Conservation (phyloP, 768 basidiomycete species). For the Myochromella boudieri region DNA sequence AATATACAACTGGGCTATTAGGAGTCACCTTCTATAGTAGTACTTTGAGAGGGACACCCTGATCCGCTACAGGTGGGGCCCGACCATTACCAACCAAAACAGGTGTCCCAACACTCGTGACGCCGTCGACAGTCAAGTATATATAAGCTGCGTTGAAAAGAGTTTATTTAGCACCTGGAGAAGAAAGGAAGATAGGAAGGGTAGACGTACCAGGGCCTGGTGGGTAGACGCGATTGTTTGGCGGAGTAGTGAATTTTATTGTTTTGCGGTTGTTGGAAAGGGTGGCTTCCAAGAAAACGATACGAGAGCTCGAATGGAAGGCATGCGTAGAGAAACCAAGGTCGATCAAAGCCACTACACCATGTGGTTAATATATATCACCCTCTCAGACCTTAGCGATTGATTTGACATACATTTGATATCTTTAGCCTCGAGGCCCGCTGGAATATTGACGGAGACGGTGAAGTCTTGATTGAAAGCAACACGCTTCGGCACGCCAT, state of each 20-base stretch:
- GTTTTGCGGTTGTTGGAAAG: conserved; percentile 28
- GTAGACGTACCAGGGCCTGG: conserved; percentile 35
- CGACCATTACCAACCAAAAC: conserved; percentile 38
- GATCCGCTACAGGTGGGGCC: conserved; percentile 34
- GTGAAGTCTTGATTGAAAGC: conserved; percentile 33
- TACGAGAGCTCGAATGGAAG: conserved; percentile 36
- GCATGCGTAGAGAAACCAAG: conserved; percentile 4
- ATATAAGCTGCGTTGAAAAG: conserved; percentile 24
- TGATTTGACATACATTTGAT: too few relatives aligned
- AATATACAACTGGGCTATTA: too few relatives aligned
- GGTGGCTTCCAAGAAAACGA: conserved; percentile 32
- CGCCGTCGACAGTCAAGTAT: conserved; percentile 30
- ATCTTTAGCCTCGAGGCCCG: conserved; percentile 20
- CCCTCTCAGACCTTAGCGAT: too few relatives aligned
- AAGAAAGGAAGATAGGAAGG: conserved; percentile 17
- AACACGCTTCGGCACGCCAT: conserved; percentile 34
- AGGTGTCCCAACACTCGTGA: conserved; percentile 35
- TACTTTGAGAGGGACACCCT: conserved; percentile 25
- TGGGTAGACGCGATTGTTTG: conserved; percentile 34
- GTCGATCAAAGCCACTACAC: too few relatives aligned
- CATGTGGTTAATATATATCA: too few relatives aligned
- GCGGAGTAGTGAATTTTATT: conserved; percentile 32
- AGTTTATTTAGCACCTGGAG: conserved; percentile 9
- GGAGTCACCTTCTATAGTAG: too few relatives aligned
- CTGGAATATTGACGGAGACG: conserved; percentile 31